Evolutionary conservation across 176 grass and related monocot genomes (phyloP).

Genomic region (Carex cristatella): DNA sequence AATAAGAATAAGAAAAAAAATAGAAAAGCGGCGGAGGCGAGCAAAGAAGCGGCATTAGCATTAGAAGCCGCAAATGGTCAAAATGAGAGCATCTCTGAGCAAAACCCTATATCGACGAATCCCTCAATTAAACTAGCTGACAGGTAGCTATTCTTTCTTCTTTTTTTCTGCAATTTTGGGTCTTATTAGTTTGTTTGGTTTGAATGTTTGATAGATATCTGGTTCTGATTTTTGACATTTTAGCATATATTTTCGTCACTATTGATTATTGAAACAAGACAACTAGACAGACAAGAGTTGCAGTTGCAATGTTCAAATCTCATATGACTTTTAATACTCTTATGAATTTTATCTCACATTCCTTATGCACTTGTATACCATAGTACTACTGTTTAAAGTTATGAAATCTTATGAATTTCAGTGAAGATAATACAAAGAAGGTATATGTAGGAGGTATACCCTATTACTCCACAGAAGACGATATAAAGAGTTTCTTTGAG

Average conservation of each 20-base stretch:
- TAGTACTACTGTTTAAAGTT: neutral
- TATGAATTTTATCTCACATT: neutral
- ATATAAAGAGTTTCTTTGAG: conserved; percentile 91
- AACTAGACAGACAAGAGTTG: neutral
- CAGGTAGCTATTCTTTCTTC: conserved; percentile 2
- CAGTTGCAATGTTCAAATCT: neutral
- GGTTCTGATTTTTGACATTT: neutral
- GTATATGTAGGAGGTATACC: conserved; percentile 95
- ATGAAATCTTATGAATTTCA: conserved; percentile 30
- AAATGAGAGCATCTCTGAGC: conserved; percentile 9
- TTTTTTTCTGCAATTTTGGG: neutral
- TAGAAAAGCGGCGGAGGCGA: conserved; percentile 3
- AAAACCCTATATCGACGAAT: neutral
- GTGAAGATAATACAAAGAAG: conserved; percentile 62
- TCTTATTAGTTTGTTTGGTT: neutral
- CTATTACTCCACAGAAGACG: conserved; percentile 89
- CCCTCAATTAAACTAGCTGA: conserved; percentile 7
- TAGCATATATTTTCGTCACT: neutral
- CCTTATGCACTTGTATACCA: neutral
- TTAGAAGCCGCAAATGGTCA: neutral
- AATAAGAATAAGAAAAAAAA: conserved; percentile 22
- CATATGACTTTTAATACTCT: neutral
- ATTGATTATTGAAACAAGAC: neutral
- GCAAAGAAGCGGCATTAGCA: neutral
- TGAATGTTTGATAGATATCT: neutral